Base-by-base conservation (phyloP, 331 rosid genomes). In the Rhamnella rubrinervis region DNA sequence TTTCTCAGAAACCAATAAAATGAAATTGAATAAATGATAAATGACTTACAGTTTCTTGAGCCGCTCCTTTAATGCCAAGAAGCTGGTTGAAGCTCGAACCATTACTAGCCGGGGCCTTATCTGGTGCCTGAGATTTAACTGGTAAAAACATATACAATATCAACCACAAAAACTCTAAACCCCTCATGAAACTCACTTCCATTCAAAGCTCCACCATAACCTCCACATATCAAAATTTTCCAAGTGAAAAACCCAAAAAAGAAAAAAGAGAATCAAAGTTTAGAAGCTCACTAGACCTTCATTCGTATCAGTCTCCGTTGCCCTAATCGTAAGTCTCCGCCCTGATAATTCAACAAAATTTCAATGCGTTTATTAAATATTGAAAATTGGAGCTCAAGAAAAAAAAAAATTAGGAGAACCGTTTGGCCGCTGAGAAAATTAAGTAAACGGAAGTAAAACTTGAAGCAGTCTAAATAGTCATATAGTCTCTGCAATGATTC, bases 11-110 rank as follows among this genome's bases (percentile, higher is more conserved):
- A 51, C 56, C 44, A 5, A 28, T 15, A 7, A 31, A 61, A 61
- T 39, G 17, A 17, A 56, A 64, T 14, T 53, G 25, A 38, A 49
- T 23, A 28, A 59, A 63, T 67, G 16, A 38, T 14, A 9, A 55
- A 35, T 15, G 41, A 83, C 93, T 81, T 79, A 95, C 98, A 31
- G 95, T 85, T 83, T 85, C 98, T 79, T 85, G 87, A 28, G 98
- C 50, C 69, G 98, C 98, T 81, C 98, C 97, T 82, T 91, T 91
- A 67, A 95, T 95, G 71, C 98, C 98, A 70, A 95, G 96, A 83
- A 95, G 98, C 84, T 95, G 98, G 61, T 95, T 95, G 76, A 95
- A 77, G 81, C 84, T 89, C 41, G 98, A 95, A 63, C 98, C 96
- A 65, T 16, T 68, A 14, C 84, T 75, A 10, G 84, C 74, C 18